Conservation (phyloP, 495 filamentous ascomycete genomes). For the Podospora sp. region DNA sequence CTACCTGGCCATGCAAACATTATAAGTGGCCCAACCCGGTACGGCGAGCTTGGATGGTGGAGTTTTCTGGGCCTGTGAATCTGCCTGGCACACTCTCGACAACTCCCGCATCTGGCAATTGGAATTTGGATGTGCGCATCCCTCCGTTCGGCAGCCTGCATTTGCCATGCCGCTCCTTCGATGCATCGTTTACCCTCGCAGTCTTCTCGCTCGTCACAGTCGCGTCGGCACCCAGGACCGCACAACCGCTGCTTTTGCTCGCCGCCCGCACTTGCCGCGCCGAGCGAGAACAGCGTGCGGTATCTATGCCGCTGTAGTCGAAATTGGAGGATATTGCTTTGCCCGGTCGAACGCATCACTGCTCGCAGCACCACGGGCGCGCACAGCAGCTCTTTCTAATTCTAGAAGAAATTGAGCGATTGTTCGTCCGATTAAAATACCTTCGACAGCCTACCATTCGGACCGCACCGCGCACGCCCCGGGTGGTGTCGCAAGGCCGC, state of each 20-base stretch:
- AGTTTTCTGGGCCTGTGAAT: neutral
- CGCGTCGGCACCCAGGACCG: conserved; percentile 14
- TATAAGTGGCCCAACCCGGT: neutral
- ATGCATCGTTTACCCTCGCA: neutral
- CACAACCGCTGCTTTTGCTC: neutral
- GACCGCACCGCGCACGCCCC: neutral
- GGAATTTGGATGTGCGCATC: neutral
- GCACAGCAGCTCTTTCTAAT: neutral
- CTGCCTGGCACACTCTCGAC: neutral
- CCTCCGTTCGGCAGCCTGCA: neutral
- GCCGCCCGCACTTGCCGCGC: conserved; percentile 13
- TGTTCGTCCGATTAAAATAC: neutral
- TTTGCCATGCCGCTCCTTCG: neutral
- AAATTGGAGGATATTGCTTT: conserved; percentile 16
- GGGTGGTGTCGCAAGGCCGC: conserved; percentile 3
- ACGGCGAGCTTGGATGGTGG: neutral
- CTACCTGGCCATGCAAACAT: neutral
- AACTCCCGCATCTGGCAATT: neutral
- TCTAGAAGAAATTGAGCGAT: neutral
- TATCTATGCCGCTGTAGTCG: conserved; percentile 11
- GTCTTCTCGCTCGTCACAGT: neutral
- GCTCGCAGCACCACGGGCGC: neutral
- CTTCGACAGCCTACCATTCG: conserved; percentile 6
- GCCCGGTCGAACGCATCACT: neutral
- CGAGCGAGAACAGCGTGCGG: neutral